Conservation (phyloP, 1,139 yeast species). For the Hyphopichia burtonii region DNA sequence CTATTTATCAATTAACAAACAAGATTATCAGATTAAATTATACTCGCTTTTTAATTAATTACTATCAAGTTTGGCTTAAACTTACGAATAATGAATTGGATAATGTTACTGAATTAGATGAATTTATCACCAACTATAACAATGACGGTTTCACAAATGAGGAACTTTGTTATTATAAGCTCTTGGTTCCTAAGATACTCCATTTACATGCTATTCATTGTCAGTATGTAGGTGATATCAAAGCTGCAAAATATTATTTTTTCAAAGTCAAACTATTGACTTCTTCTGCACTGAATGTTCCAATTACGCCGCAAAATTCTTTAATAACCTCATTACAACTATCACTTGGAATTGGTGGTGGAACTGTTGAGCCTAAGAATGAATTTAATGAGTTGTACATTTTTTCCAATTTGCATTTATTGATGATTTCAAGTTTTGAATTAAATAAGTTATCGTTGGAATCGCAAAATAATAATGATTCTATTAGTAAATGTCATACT, state of each 20-base stretch:
- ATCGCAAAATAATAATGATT: slow-evolving; percentile 5
- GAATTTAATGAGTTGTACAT: slow-evolving; percentile 25
- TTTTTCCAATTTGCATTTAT: slow-evolving; percentile 24
- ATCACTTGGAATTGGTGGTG: slow-evolving; percentile 21
- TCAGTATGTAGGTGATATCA: slow-evolving; percentile 35
- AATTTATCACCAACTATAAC: slow-evolving; percentile 34
- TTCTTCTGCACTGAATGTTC: slow-evolving; percentile 9
- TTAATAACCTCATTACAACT: slow-evolving; percentile 13
- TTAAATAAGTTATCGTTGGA: slow-evolving; percentile 9
- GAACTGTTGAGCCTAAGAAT: slow-evolving; percentile 12
- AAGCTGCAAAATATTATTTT: slow-evolving; percentile 38
- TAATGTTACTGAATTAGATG: slow-evolving; percentile 23
- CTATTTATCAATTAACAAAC: slow-evolving; percentile 17
- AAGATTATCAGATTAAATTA: slow-evolving; percentile 22
- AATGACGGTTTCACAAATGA: slow-evolving; percentile 27
- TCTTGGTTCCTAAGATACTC: slow-evolving; percentile 31
- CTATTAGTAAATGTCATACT: slow-evolving; percentile 10
- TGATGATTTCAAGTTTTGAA: slow-evolving; percentile 26
- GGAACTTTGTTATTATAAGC: slow-evolving; percentile 30
- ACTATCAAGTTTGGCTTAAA: slow-evolving; percentile 33
- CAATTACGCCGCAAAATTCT: background rate
- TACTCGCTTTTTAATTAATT: slow-evolving; percentile 22
- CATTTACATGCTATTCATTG: slow-evolving; percentile 38
- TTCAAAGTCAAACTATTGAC: slow-evolving; percentile 18
- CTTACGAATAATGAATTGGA: slow-evolving; percentile 28